A percentile compares a stretch with the other conserved stretches of the same genome.
phyloP scores from a whole-genome alignment of 179 eudicot species.

The Carnegiea gigantea region DNA sequence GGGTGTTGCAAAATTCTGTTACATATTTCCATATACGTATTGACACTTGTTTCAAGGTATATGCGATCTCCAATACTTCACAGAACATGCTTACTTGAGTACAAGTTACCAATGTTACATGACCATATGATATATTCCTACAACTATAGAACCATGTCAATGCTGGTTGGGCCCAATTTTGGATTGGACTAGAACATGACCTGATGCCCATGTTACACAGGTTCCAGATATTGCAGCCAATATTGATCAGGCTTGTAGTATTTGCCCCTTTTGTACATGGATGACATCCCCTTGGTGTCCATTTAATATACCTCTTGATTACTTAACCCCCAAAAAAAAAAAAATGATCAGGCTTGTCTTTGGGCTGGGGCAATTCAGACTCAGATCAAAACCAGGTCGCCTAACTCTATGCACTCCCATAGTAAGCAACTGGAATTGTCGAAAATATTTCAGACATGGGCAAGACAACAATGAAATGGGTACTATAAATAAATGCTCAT shows the following conservation, averaged over 20 bases:
- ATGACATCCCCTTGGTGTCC: too few species aligned
- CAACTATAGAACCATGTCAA: neutral
- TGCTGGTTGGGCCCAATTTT: neutral
- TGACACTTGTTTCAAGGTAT: too few species aligned
- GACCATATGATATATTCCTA: neutral
- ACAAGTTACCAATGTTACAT: neutral
- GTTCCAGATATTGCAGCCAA: neutral
- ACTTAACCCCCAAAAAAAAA: too few species aligned
- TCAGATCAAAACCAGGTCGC: neutral
- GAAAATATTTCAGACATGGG: neutral
- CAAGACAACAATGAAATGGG: neutral
- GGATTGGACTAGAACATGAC: neutral
- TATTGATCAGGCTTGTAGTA: neutral
- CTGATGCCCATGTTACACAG: neutral
- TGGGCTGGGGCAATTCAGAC: neutral
- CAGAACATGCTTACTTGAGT: neutral
- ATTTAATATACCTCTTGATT: too few species aligned
- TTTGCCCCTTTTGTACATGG: too few species aligned
- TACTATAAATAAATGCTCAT: neutral
- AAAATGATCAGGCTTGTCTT: neutral
- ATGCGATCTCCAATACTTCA: too few species aligned
- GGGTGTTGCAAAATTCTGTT: neutral
- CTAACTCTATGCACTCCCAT: neutral
- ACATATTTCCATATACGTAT: neutral
- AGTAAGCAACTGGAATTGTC: neutral